phyloP scores from a whole-genome alignment of 2,329 filamentous ascomycete species.

The Macrophomina phaseolina region DNA sequence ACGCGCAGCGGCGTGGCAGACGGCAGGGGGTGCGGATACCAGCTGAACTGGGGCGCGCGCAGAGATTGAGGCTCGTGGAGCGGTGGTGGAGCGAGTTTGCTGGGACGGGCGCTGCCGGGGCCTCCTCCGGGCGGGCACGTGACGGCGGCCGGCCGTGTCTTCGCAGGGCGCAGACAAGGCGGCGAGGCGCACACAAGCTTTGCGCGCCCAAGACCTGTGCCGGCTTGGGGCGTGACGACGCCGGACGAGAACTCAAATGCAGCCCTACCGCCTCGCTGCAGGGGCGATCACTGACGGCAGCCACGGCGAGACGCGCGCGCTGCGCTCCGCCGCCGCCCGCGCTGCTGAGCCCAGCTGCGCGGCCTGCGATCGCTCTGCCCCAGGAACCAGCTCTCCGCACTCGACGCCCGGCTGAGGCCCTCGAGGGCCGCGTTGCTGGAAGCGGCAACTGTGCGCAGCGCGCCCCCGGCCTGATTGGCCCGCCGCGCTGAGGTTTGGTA shows the following conservation, averaged over 20 bases:
- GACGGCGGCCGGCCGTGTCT: not conserved
- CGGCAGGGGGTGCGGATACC: not conserved
- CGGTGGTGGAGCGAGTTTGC: not conserved
- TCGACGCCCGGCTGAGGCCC: not conserved
- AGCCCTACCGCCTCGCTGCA: constrained; percentile 8
- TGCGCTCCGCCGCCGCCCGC: not conserved
- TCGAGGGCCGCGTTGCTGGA: not conserved
- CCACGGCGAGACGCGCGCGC: not conserved
- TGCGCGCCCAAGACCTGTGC: not conserved
- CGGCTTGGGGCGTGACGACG: not conserved
- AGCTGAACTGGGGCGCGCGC: too few relatives aligned
- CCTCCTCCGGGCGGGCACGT: not conserved
- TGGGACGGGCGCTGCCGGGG: not conserved
- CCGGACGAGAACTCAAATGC: constrained; percentile 5
- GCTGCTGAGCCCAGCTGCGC: not conserved
- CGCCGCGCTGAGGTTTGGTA: constrained; percentile 6
- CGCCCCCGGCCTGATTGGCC: not conserved
- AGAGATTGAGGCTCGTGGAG: too few relatives aligned
- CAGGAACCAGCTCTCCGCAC: constrained; percentile 19
- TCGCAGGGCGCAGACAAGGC: not conserved
- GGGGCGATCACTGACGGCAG: constrained; percentile 15
- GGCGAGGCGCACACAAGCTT: constrained; percentile 17
- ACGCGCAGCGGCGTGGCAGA: not conserved
- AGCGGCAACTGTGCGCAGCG: constrained; percentile 16
- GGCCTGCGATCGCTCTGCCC: not conserved